Evolutionary conservation across 164 flowering plant genomes (phyloP), one percentile per base, ranked within the genome.

Genomic region (Pachysandra terminalis): DNA sequence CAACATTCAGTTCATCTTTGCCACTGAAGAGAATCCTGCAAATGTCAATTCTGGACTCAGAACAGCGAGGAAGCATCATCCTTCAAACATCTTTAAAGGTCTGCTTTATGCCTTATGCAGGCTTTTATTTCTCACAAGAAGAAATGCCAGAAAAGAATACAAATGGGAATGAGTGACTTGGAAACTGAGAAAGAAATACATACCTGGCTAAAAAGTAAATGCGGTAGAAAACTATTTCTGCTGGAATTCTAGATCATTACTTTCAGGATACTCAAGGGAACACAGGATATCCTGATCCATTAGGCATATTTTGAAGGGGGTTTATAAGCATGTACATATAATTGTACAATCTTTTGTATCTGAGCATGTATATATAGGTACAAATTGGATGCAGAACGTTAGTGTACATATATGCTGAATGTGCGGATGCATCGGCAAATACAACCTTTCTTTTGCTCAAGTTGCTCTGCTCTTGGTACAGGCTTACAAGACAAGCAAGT

Each of bases 31-130:
- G 49, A 64, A 26, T 64, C 23, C 64, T 32, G 59, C 63, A 27
- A 60, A 64, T 61, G n/a, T 19, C 28, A 28, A 65, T 21, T 61
- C 2, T 21, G 56, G 23, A 57, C 61, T 52, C 32, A 27, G 10
- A 52, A 56, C 23, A 49, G 51, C 21, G 22, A 57, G 12, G 53
- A 37, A 55, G 40, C 24, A 19, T 15, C 24, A 37, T 32, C 24
- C 61, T 40, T 9, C 45, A n/a, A n/a, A n/a, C n/a, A 24, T 24
- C 2, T 26, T 41, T 40, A 17, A 12, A 27, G 56, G 49, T 64
- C 28, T 28, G 55, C 63, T 35, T 58, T 58, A 68, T 27, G 15
- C 45, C n/a, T 59, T 35, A 64, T 40, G 49, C 69, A 65, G 64
- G 57, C 56, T 56, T 51, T 53, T 24, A 26, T 51, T 56, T 69